Conservation (phyloP, 345 rosid species). For the Moricandia moricandioides region DNA sequence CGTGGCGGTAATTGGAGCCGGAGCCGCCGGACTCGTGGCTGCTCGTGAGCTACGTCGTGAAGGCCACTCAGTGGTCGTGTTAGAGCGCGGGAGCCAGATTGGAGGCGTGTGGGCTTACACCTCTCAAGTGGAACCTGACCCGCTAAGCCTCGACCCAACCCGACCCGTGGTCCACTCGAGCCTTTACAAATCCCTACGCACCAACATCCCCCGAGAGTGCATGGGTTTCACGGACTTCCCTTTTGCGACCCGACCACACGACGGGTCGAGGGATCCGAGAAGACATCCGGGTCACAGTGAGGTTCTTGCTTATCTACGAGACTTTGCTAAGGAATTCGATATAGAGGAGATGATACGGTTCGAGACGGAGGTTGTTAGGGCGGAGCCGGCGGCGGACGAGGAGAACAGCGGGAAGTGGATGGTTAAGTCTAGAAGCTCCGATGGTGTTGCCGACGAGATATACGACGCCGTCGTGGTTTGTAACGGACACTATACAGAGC, state of each 20-base stretch:
- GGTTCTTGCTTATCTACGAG: constrained; percentile 63
- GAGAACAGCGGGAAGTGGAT: constrained; percentile 51
- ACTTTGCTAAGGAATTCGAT: constrained; percentile 65
- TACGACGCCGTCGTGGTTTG: constrained; percentile 76
- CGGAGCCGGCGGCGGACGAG: constrained; percentile 18
- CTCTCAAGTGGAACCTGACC: constrained; percentile 62
- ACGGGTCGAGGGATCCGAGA: constrained; percentile 56
- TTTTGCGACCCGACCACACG: constrained; percentile 41
- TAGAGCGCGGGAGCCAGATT: constrained; percentile 57
- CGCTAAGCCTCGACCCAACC: constrained; percentile 60
- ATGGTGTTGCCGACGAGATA: constrained; percentile 36
- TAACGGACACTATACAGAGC: constrained; percentile 70
- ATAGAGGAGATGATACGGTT: constrained; percentile 65
- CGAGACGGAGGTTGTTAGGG: constrained; percentile 56
- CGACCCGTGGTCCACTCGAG: constrained; percentile 65
- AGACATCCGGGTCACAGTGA: constrained; percentile 72
- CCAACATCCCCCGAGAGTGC: constrained; percentile 80
- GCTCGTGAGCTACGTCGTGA: constrained; percentile 81
- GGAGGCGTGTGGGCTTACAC: constrained; percentile 95
- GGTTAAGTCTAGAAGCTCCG: constrained; percentile 43
- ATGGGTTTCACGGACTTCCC: constrained; percentile 89
- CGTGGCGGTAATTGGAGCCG: constrained; percentile 90
- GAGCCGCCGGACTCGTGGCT: constrained; percentile 80
- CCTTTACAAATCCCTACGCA: constrained; percentile 75
- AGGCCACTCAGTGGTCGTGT: constrained; percentile 73